Conservation (phyloP, 208 protist genomes). For the Leishmania turanica region DNA sequence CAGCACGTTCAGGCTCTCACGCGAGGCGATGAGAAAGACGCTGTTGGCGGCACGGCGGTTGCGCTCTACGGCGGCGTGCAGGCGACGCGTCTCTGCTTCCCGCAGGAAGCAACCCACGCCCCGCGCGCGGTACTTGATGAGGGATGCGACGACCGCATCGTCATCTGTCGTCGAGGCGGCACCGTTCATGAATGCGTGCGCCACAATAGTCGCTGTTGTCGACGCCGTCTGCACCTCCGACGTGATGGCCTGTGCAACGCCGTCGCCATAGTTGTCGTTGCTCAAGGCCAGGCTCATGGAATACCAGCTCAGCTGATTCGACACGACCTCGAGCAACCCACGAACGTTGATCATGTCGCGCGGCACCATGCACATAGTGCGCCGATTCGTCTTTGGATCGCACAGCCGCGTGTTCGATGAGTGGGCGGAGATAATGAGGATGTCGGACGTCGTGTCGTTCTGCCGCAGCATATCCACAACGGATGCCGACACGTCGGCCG, state of each 20-base stretch:
- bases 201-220: slow-evolving; percentile 67
- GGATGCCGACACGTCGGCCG: slow-evolving; percentile 57
- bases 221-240: slow-evolving; percentile 47
- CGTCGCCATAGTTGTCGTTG: slow-evolving; percentile 65
- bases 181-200: slow-evolving; percentile 62
- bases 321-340: slow-evolving; percentile 64
- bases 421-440: slow-evolving; percentile 68
- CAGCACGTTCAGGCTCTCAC: slow-evolving; percentile 66
- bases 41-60: slow-evolving; percentile 25
- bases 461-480: slow-evolving; percentile 65
- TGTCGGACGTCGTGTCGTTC: slow-evolving; percentile 37
- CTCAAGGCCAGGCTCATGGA: slow-evolving; percentile 71
- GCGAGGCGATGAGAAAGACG: slow-evolving; percentile 72
- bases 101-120: slow-evolving; percentile 73
- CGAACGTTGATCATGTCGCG: slow-evolving; percentile 72
- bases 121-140: slow-evolving; percentile 47
- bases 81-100: slow-evolving; percentile 52
- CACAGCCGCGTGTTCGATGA: slow-evolving; percentile 69
- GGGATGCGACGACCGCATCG: slow-evolving; percentile 47
- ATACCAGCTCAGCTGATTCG: slow-evolving; percentile 68
- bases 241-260: slow-evolving; percentile 46
- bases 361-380: slow-evolving; percentile 79
- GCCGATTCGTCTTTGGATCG: slow-evolving; percentile 55
- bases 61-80: slow-evolving; percentile 49
- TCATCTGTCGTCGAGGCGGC: slow-evolving; percentile 49